These are phyloP conservation scores for Somion occarium DNA, from an alignment of 1,284 basidiomycete genomes.

Conservation along the genomic window DNA sequence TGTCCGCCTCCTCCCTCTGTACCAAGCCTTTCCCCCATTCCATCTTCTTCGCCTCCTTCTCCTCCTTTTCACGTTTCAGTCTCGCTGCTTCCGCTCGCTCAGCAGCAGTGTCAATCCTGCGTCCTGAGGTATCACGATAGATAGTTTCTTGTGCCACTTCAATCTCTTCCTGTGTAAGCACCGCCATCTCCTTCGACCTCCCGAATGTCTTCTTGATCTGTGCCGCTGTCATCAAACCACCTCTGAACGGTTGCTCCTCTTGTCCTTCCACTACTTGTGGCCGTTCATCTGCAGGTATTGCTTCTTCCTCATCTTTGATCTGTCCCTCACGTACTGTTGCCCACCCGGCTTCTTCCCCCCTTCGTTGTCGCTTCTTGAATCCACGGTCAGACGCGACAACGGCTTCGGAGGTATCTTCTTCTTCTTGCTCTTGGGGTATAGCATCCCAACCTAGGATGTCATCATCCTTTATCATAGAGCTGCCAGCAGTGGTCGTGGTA, in stretches of 20 bases:
- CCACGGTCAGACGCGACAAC: slow-evolving; percentile 63
- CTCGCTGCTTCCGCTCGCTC: slow-evolving; percentile 79
- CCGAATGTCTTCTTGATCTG: slow-evolving; percentile 56
- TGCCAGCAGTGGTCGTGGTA: slow-evolving; percentile 26
- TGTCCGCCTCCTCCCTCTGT: slow-evolving; percentile 77
- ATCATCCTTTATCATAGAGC: slow-evolving; percentile 52
- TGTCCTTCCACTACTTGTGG: slow-evolving; percentile 56
- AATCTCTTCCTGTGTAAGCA: slow-evolving; percentile 41
- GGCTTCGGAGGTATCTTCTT: slow-evolving; percentile 52
- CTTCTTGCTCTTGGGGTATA: slow-evolving; percentile 29
- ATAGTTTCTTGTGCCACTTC: slow-evolving; percentile 82
- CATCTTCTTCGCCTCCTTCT: slow-evolving; percentile 86
- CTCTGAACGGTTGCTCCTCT: slow-evolving; percentile 45
- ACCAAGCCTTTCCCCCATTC: slow-evolving; percentile 96
- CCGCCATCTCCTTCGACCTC: slow-evolving; percentile 29
- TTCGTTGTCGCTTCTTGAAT: slow-evolving; percentile 67
- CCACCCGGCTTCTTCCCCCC: slow-evolving; percentile 52
- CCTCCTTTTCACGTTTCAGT: slow-evolving; percentile 72
- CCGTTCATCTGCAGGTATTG: slow-evolving; percentile 60
- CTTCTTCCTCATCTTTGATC: slow-evolving; percentile 37
- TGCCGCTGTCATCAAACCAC: slow-evolving; percentile 75
- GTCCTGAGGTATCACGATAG: slow-evolving; percentile 88
- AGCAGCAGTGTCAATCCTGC: slow-evolving; percentile 84
- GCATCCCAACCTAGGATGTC: slow-evolving; percentile 58
- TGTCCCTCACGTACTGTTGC: slow-evolving; percentile 45